Evolutionary conservation across 352 stramenopile genomes (phyloP).

Genomic region (Plasmopara halstedii): DNA sequence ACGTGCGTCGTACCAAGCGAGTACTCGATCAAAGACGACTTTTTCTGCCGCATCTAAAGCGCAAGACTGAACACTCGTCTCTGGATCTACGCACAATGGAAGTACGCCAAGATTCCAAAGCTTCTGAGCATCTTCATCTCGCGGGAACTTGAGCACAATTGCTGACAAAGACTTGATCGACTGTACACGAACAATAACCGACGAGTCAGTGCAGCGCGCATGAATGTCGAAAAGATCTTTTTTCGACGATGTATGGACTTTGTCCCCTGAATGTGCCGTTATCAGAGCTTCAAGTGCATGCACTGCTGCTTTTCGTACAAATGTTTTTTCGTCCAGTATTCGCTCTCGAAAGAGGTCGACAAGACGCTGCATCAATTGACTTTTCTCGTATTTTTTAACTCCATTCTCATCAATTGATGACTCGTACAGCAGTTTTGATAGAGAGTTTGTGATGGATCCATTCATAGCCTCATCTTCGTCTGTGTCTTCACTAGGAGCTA

Average conservation of each 20-base stretch:
- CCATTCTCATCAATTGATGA: conserved; percentile 20
- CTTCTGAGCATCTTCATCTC: conserved; percentile 60
- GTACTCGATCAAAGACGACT: conserved; percentile 62
- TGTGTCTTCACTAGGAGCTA: conserved; percentile 13
- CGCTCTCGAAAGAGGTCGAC: conserved; percentile 68
- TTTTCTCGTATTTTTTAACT: conserved; percentile 36
- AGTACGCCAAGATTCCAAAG: conserved; percentile 82
- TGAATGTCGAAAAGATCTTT: conserved; percentile 77
- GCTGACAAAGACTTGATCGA: conserved; percentile 74
- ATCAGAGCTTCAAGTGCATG: conserved; percentile 73
- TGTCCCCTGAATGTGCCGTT: conserved; percentile 33
- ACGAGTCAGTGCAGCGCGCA: conserved; percentile 61
- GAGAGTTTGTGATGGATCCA: conserved; percentile 37
- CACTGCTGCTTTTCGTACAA: conserved; percentile 68
- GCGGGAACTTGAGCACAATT: conserved; percentile 64
- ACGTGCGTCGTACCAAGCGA: conserved; percentile 43
- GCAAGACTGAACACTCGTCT: conserved; percentile 63
- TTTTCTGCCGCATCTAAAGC: conserved; percentile 48
- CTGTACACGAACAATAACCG: conserved; percentile 72
- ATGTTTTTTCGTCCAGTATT: conserved; percentile 76
- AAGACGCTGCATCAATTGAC: conserved; percentile 53
- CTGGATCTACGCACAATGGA: conserved; percentile 71
- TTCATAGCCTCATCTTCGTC: conserved; percentile 22
- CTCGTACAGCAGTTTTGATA: conserved; percentile 48
- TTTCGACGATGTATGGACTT: conserved; percentile 42